Percentiles rank a stretch among this genome's conserved stretches.
phyloP scores from a whole-genome alignment of 306 rosid genomes.

The Lupinus albus region DNA sequence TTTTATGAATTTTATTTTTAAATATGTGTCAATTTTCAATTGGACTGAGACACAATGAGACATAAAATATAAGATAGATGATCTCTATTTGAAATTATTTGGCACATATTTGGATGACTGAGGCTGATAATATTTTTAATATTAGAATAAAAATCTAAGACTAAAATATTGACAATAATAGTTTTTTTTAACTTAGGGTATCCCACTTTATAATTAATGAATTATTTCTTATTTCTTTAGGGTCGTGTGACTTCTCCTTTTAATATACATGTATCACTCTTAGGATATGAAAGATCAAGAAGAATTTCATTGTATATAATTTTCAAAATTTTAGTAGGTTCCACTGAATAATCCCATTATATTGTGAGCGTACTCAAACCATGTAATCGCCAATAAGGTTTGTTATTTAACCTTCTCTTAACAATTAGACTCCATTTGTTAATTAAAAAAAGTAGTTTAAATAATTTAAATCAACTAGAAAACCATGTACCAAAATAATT shows the following conservation, averaged over 20 bases:
- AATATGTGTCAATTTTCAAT: no score
- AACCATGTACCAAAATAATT: background rate
- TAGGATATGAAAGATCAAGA: constrained; percentile 30
- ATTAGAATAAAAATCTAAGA: background rate
- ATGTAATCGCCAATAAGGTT: background rate
- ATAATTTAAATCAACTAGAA: background rate
- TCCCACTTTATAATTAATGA: no score
- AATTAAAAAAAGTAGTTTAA: background rate
- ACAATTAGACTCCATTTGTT: background rate
- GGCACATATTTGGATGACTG: background rate
- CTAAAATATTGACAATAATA: background rate
- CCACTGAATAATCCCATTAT: constrained; percentile 17
- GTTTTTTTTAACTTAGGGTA: no score
- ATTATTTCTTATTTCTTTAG: no score
- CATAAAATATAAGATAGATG: no score
- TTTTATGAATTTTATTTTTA: no score
- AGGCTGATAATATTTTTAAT: background rate
- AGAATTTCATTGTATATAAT: constrained; percentile 3
- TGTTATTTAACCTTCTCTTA: constrained; percentile 16
- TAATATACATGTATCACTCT: no score
- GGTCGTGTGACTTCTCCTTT: no score
- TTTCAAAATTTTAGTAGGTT: constrained; percentile 15
- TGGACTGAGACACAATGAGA: no score
- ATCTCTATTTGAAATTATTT: no score
- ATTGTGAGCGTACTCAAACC: constrained; percentile 32